Evolutionary conservation across 805 yeast genomes (phyloP), one percentile per base, ranked within the genome.

Genomic region (Blastobotrys robertii): DNA sequence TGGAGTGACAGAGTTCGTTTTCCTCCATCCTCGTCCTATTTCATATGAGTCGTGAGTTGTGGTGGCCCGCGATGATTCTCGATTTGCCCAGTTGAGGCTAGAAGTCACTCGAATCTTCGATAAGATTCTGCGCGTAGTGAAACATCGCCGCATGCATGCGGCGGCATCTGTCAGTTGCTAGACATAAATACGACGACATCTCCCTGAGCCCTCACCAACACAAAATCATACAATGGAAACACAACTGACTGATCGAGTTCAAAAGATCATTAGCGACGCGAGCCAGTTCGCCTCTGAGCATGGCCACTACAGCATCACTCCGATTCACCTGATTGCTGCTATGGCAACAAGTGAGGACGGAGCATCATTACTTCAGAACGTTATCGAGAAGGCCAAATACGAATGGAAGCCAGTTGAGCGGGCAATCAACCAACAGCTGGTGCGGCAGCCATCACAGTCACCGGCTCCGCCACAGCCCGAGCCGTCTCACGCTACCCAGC

Each of bases 231-330:
- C 39, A 36, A 37, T 37, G 39, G 54, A 53, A 44, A 37, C 47
- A 14, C 88, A 85, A 71, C 84, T 85, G 53, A 92, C 98, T 48
- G 97, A 92, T 62, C 84, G 92, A 62, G 97, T 97, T 36, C 75
- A 86, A 55, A 79, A 74, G 43, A 76, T 90, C 47, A 71, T 92
- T 40, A 81, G 84, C 53, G 71, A 76, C 55, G 94, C 97, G 43
- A 76, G 79, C 46, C 76, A 81, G 58, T 65, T 92, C 48, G 95
- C 97, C 34, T 74, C 77, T 56, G 94, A 86, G 51, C 86, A 85
- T 57, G 73, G 82, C 40, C 87, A 92, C 64, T 70, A 90, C 7
- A 90, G 84, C 59, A 68, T 92, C 44, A 68, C 75, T 42, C 98
- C 98, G n/a, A 62, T 88, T 44, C 98, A 92, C 64, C 63, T 92